phyloP scores from a whole-genome alignment of 2,329 filamentous ascomycete genomes.

The Celoporthe dispersa region DNA sequence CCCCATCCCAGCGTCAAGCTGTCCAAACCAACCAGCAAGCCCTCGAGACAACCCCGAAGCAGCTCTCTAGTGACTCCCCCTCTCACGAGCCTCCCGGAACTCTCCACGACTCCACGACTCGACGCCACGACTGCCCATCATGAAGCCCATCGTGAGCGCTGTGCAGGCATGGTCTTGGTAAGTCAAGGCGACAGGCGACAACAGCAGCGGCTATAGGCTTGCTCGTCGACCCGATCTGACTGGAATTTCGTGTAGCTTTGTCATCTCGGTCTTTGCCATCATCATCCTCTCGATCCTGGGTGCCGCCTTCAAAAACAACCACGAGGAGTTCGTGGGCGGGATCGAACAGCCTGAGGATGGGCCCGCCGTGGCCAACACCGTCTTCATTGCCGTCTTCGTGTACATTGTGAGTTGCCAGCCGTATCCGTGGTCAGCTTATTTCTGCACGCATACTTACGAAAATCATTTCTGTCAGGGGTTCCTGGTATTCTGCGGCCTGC shows the following conservation, averaged over 20 bases:
- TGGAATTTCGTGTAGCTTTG: constrained; percentile 59
- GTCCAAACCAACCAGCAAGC: not conserved
- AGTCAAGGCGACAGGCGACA: constrained; percentile 39
- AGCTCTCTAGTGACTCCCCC: not conserved
- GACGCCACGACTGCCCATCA: constrained; percentile 50
- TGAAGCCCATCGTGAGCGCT: constrained; percentile 94
- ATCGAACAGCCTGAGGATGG: constrained; percentile 74
- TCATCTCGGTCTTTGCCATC: constrained; percentile 70
- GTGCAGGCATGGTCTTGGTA: constrained; percentile 97
- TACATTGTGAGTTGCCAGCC: constrained; percentile 72
- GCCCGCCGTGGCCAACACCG: constrained; percentile 77
- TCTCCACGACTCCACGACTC: not conserved
- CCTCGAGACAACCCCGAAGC: not conserved
- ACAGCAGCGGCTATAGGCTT: constrained; percentile 17
- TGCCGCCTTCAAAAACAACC: constrained; percentile 75
- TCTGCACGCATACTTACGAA: constrained; percentile 4
- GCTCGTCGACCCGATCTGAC: constrained; percentile 10
- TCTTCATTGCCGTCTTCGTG: constrained; percentile 86
- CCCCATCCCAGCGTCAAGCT: constrained; percentile 13
- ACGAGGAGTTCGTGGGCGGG: constrained; percentile 83
- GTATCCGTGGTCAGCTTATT: not conserved
- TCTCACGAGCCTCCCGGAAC: too few relatives aligned
- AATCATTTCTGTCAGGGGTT: constrained; percentile 64
- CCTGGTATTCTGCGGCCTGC: constrained; percentile 87
- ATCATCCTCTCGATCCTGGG: constrained; percentile 67